Evolutionary conservation across 1,139 yeast species (phyloP).

Genomic region (Eremothecium coryli): DNA sequence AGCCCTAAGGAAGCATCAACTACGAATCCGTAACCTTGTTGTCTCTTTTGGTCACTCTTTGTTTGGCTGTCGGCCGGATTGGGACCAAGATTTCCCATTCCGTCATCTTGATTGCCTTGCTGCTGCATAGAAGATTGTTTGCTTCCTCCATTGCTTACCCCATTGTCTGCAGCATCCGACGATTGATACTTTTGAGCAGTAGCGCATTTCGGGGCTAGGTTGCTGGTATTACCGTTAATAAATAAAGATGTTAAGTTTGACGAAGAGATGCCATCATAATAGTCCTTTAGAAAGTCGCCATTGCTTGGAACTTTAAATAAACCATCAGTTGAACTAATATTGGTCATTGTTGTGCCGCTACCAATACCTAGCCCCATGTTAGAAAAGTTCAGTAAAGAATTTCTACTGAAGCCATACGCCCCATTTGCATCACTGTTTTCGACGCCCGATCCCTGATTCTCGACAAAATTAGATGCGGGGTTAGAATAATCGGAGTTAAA

Average conservation of each 20-base stretch:
- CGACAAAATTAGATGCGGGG: background rate
- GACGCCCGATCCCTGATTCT: background rate
- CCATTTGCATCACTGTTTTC: background rate
- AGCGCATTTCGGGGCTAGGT: constrained; percentile 1
- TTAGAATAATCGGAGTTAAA: constrained; percentile 13
- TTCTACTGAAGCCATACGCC: constrained; percentile 4
- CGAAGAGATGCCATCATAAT: constrained; percentile 14
- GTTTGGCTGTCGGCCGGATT: background rate
- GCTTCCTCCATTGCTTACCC: too few relatives aligned
- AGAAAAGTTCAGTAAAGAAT: constrained; percentile 8
- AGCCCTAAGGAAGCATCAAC: constrained; percentile 30
- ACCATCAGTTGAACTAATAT: constrained; percentile 13
- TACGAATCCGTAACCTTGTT: constrained; percentile 18
- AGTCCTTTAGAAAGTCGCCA: constrained; percentile 19
- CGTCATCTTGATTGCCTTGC: constrained; percentile 6
- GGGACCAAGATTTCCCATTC: background rate
- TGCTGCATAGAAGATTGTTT: too few relatives aligned
- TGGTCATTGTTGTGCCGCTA: constrained; percentile 3
- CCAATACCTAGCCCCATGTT: constrained; percentile 3
- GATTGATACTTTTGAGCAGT: background rate
- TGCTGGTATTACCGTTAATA: constrained; percentile 3
- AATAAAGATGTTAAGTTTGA: constrained; percentile 15
- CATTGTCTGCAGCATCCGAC: background rate
- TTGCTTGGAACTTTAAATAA: constrained; percentile 23
- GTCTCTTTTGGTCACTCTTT: background rate